Base-by-base conservation (phyloP, 1,139 yeast genomes). In the Barnettozyma hawaiiensis region DNA sequence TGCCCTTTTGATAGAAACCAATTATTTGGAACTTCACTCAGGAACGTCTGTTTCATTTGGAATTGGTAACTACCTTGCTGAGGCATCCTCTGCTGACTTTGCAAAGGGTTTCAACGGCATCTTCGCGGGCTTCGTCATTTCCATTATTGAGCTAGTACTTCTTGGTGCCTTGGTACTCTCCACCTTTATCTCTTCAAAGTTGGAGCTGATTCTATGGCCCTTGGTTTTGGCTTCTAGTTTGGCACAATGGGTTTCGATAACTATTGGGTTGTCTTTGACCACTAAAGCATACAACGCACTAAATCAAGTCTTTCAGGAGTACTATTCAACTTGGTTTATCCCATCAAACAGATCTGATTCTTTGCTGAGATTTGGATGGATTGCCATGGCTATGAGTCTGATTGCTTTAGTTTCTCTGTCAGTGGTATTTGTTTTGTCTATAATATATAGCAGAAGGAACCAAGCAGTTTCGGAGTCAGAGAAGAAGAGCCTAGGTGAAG, bases 181-280 rank as follows among this genome's bases (percentile, higher is more conserved):
- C 14, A n/a, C 7, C 5, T 26, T 26, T 14, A n/a, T 26, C 16
- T 26, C 16, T 26, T 10, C 16, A 3, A 26, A 26, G 29, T n/a
- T 26, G 29, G 23, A 26, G 8, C 6, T 26, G 14, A 7, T 18
- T 26, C 20, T 35, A 11, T 35, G 37, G 37, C 31, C 37, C 7
- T 26, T 35, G 6, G 37, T 18, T 16, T 18, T 26, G 21, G 24
- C 23, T 35, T 18, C 18, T 6, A 35, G 37, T 35, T 18, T 26
- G 4, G 37, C 37, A 3, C 37, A 35, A 35, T 35, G 37, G 37
- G 28, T 35, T 35, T 35, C 31, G n/a, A 18, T 35, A 6, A 35
- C 37, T n/a, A 16, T 35, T 18, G 37, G 31, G n/a, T 35, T 35
- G 23, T 15, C 37, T 18, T 35, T 12, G 15, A 26, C 28, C 14